Evolutionary conservation across 129 eudicot genomes (phyloP).

Genomic region (Tagetes patula): DNA sequence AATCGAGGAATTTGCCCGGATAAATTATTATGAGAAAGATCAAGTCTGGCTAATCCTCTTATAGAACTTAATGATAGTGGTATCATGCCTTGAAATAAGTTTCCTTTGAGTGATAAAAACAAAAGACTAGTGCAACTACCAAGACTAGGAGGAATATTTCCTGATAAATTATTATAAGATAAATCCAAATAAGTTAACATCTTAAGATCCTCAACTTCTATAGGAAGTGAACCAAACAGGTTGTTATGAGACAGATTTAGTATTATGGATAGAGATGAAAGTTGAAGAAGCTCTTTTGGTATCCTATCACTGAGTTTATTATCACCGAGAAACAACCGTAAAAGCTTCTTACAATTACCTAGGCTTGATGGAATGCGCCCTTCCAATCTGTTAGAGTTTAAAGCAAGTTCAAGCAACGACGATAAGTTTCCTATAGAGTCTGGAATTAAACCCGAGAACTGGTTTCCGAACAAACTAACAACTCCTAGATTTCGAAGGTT

Average conservation of each 20-base stretch:
- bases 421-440: conserved; percentile 28
- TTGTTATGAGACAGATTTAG: conserved; percentile 27
- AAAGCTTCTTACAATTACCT: conserved; percentile 12
- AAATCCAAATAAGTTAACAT: conserved; percentile 17
- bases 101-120: conserved; percentile 19
- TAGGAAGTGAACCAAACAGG: conserved; percentile 27
- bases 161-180: conserved; percentile 22
- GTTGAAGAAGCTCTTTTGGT: conserved; percentile 27
- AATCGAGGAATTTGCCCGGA: conserved; percentile 31
- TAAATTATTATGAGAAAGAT: conserved; percentile 29
- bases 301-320: conserved; percentile 23
- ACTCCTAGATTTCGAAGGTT: conserved; percentile 20
- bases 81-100: conserved; percentile 32
- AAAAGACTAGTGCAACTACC: conserved; percentile 30
- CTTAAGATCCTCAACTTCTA: conserved; percentile 26
- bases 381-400: conserved; percentile 16
- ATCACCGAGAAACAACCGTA: not conserved
- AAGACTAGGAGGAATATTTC: conserved; percentile 29
- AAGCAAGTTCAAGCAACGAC: not conserved
- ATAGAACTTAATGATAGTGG: conserved; percentile 22
- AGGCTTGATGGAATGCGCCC: conserved; percentile 23
- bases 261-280: conserved; percentile 28
- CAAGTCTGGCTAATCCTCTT: conserved; percentile 20
- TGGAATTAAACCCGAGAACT: conserved; percentile 25
- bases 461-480: not conserved